Conservation (phyloP, 306 rosid genomes). For the Echinosophora koreensis region DNA sequence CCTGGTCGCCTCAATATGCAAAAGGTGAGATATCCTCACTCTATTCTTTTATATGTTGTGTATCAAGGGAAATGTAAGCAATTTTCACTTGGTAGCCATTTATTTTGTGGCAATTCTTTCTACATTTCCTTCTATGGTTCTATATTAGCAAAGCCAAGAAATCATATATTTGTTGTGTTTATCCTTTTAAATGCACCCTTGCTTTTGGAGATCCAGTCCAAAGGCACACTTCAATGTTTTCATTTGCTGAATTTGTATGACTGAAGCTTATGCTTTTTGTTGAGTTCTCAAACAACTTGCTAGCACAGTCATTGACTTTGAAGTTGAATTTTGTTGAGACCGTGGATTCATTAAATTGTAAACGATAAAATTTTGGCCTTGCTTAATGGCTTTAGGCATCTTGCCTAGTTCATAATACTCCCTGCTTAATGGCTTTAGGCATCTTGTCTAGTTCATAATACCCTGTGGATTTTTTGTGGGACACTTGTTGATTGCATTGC, state of each 20-base stretch:
- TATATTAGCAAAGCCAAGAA: not conserved
- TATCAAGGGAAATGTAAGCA: constrained; percentile 23
- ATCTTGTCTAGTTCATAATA: constrained; percentile 24
- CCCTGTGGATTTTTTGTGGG: constrained; percentile 16
- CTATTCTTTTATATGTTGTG: constrained; percentile 36
- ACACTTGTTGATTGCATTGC: constrained; percentile 6
- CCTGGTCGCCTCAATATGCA: constrained; percentile 88
- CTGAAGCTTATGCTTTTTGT: constrained; percentile 27
- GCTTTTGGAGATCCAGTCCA: constrained; percentile 14
- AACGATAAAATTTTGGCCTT: constrained; percentile 23
- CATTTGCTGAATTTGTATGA: constrained; percentile 15
- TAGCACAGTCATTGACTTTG: not conserved
- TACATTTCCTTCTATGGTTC: constrained; percentile 24
- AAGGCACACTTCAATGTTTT: constrained; percentile 19
- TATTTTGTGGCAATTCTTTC: constrained; percentile 23
- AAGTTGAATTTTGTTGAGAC: constrained; percentile 21
- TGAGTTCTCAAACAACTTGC: constrained; percentile 33
- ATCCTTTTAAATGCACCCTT: constrained; percentile 27
- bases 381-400: constrained; percentile 26
- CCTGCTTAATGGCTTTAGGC: constrained; percentile 26
- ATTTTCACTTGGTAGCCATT: constrained; percentile 24
- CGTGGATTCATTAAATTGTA: constrained; percentile 13
- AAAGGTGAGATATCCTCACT: constrained; percentile 61
- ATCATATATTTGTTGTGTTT: not conserved
- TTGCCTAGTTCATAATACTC: constrained; percentile 22